Evolutionary conservation across 768 basidiomycete species (phyloP), one percentile per base, ranked within the genome.

Genomic region (Kwoniella bestiolae): DNA sequence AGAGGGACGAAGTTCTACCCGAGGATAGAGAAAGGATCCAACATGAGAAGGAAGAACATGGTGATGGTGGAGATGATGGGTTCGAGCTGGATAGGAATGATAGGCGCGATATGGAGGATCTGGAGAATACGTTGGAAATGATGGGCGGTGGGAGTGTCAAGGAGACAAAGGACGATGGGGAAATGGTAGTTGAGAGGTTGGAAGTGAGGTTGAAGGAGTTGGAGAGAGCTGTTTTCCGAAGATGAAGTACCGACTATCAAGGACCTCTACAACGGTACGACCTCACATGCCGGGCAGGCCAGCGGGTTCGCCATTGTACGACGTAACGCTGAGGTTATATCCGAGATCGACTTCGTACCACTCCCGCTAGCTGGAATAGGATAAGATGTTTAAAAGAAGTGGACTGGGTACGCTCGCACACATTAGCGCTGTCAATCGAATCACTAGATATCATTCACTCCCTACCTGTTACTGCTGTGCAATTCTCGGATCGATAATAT

Each of bases 1-100:
- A 85, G 6, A 87, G 91, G 69, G 84, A 86, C 8, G 90, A 92
- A 64, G 85, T 95, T 51, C 86, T 85, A 14, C 91, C 91, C 2
- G 84, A 84, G 25, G 92, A 95, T 82, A 63, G 86, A 8, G 89
- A 94, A 72, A 90, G 92, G 0, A 88, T 90, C 72, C 85, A 83
- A 56, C 94, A 95, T 79, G 89, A 89, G 4, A 70, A 68, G 58
- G 73, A 70, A 46, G 82, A 83, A 57, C 80, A 74, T 47, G 73
- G 52, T 41, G 61, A 56, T 21, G 68, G 73, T 49, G 72, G 71
- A 46, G 26, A 68, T 58, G 21, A 72, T 25, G 83, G 83, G 50
- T 69, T 64, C 35, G 72, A 63, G 45, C 51, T 77, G 38, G 70
- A 73, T 29, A 35, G 6, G n/a, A 75, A 49, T 12, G 70, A 73